phyloP scores from a whole-genome alignment of 2,329 filamentous ascomycete species.

The Penicillium nordicum region DNA sequence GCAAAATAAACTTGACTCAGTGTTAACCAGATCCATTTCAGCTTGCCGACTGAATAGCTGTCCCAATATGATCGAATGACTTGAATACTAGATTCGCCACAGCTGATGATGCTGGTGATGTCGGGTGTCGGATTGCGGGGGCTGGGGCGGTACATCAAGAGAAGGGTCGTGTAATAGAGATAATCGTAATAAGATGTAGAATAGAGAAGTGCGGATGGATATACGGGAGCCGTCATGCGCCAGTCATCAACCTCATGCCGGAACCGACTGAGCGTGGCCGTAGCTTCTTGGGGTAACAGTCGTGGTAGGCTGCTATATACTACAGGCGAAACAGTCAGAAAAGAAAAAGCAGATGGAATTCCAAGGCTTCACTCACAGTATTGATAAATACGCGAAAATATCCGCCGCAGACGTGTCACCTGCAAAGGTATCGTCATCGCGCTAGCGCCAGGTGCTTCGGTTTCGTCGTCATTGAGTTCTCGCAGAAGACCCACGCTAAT shows the following conservation, averaged over 20 bases:
- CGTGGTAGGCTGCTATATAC: conserved; percentile 37
- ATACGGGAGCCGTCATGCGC: conserved; percentile 36
- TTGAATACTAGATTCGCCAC: conserved; percentile 39
- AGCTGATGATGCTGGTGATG: conserved; percentile 36
- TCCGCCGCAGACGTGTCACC: conserved; percentile 35
- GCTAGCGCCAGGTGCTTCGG: conserved; percentile 35
- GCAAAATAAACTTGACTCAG: conserved; percentile 40
- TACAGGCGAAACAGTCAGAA: conserved; percentile 10
- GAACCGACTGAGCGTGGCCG: conserved; percentile 29
- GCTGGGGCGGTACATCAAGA: conserved; percentile 40
- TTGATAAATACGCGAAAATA: conserved; percentile 40
- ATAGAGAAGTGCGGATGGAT: conserved; percentile 37
- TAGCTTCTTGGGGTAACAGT: conserved; percentile 27
- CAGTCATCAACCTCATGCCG: conserved; percentile 39
- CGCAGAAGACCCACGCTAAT: conserved; percentile 39
- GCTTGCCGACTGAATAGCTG: conserved; percentile 38
- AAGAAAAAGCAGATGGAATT: background rate
- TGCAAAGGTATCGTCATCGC: conserved; percentile 40
- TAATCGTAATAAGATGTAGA: conserved; percentile 44
- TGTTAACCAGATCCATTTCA: conserved; percentile 43
- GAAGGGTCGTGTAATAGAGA: conserved; percentile 38
- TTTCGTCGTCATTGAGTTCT: conserved; percentile 41
- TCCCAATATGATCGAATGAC: conserved; percentile 42
- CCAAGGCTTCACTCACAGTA: conserved; percentile 29
- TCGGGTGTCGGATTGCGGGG: conserved; percentile 38